Evolutionary conservation across 306 rosid species (phyloP).

Genomic region (Prunus davidiana): DNA sequence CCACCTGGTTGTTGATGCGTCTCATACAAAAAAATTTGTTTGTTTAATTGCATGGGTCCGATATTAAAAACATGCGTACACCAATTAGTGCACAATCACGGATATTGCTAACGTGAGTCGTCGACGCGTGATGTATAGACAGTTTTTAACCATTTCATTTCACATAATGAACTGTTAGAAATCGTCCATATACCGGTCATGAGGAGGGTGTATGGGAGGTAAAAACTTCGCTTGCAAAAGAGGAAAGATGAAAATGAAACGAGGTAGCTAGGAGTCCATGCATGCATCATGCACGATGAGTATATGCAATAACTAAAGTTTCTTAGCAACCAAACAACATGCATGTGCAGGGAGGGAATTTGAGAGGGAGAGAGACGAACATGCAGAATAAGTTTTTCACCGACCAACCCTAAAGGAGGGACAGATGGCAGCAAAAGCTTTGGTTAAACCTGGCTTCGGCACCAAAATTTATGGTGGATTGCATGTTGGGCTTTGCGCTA

Average conservation of each 20-base stretch:
- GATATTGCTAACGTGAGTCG: not conserved
- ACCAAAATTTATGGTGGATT: conserved; percentile 18
- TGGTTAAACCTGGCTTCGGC: not conserved
- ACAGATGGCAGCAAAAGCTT: conserved; percentile 15
- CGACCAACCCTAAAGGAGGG: conserved; percentile 10
- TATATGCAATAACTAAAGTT: not conserved
- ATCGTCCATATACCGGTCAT: too few species aligned
- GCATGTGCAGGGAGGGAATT: conserved; percentile 12
- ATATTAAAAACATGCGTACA: not conserved
- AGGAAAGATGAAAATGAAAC: too few species aligned
- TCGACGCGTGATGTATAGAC: accelerated
- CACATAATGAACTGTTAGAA: too few species aligned
- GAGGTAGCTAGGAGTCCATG: not conserved
- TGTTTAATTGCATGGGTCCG: not conserved
- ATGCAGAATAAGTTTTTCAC: not conserved
- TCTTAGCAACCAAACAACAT: conserved; percentile 14
- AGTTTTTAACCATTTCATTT: too few species aligned
- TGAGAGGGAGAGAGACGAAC: not conserved
- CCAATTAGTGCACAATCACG: not conserved
- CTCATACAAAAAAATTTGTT: not conserved
- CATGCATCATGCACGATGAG: not conserved
- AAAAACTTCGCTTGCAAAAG: too few species aligned
- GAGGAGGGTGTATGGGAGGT: too few species aligned
- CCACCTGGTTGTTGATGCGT: not conserved
- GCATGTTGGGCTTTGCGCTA: conserved; percentile 12